Evolutionary conservation across 345 rosid species (phyloP), one percentile per base, ranked within the genome.

Genomic region (Murraya koenigii): DNA sequence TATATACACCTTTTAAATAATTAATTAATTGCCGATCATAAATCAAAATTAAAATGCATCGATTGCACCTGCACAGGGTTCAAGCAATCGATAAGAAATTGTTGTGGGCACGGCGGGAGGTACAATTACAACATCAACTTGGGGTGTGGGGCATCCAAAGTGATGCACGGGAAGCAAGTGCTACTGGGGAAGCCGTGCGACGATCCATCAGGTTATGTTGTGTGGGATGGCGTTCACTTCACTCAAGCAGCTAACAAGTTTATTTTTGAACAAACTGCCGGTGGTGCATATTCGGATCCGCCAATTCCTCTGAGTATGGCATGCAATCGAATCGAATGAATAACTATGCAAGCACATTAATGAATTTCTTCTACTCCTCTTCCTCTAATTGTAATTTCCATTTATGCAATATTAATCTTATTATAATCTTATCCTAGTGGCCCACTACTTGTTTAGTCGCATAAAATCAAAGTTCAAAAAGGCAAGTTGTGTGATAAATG

Each of bases 61-160:
- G 1, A 30, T 30, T 30, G 49, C 17, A 11, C 49, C 49, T 44
- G 15, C 49, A 3, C 49, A 89, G 96, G 97, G n/a, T 91, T 94
- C 80, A 82, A 60, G 17, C 80, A 90, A 41, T 84, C 95, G 11
- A 49, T 91, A 58, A 86, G 86, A 26, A 82, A 91, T 7, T 93
- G 97, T 56, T 95, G 97, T 59, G 95, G 98, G 0, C 90, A 87
- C 72, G 97, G 97, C 20, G 98, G 98, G 25, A 90, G 85, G 82
- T 89, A 89, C 56, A 93, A 93, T 62, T 93, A 84, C 81, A 88
- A 86, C 72, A 81, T 69, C 60, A 2, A 83, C 33, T 75, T 84
- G 39, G 86, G 91, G 0, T 90, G 98, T 67, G 98, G 98, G 19
- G 82, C 60, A 33, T 86, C 75, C 78, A 65, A 65, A n/a, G 83